A percentile compares a stretch with the other conserved stretches of the same genome.
These are phyloP conservation scores for Trametes coccinea DNA, from an alignment of 768 basidiomycete genomes.

Conservation along the genomic window DNA sequence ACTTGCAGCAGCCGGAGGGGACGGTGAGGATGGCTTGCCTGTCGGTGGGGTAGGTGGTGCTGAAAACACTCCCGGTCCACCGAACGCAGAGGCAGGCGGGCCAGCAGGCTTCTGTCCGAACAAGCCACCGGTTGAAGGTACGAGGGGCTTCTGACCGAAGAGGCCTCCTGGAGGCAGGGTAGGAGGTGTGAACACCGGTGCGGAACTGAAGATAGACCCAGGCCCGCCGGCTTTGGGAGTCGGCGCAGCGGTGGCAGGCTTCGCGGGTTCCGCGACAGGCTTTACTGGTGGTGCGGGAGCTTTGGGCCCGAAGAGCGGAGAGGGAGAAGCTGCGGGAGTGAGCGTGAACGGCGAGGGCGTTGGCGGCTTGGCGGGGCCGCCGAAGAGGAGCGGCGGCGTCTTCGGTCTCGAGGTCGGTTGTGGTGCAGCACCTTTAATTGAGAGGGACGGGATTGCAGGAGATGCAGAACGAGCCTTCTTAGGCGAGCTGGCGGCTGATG, in stretches of 20 bases:
- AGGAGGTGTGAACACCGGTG: constrained; percentile 10
- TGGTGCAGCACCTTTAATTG: neutral
- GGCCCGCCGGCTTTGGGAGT: constrained; percentile 4
- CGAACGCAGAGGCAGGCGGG: constrained; percentile 3
- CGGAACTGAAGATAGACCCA: constrained; percentile 5
- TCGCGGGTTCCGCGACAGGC: neutral
- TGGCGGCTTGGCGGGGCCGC: constrained; percentile 9
- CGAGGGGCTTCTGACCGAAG: constrained; percentile 10
- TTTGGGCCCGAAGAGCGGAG: neutral
- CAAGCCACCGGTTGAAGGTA: constrained; percentile 1
- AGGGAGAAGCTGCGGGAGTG: neutral
- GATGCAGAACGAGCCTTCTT: constrained; percentile 10
- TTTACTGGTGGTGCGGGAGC: neutral
- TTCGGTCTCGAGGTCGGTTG: constrained; percentile 40
- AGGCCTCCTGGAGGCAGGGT: neutral
- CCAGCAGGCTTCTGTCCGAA: constrained; percentile 10
- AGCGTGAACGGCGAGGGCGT: constrained; percentile 12
- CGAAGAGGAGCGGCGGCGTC: constrained; percentile 47
- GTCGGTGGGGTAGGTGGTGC: neutral
- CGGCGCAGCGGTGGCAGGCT: neutral
- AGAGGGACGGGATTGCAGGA: neutral
- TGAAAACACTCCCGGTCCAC: neutral
- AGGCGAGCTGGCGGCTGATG: neutral
- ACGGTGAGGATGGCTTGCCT: neutral
- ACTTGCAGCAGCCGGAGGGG: neutral